Conservation (phyloP, 2,329 filamentous ascomycete genomes). For the Trichoderma sp. region DNA sequence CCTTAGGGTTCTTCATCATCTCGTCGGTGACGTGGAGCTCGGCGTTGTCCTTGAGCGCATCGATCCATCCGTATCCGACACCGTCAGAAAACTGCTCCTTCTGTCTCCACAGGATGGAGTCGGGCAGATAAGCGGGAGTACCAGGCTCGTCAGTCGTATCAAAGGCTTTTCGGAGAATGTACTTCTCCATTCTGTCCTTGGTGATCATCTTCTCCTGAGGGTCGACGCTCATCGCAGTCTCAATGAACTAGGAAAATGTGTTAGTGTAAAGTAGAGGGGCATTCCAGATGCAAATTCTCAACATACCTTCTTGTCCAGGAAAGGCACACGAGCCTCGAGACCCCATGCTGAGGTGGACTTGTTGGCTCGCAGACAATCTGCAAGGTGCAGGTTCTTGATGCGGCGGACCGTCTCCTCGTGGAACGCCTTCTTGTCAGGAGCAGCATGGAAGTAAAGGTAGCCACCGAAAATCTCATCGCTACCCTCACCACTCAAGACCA, state of each 20-base stretch:
- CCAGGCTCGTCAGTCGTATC: constrained; percentile 85
- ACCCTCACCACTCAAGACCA: constrained; percentile 96
- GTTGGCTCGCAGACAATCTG: constrained; percentile 97
- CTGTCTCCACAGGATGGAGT: constrained; percentile 94
- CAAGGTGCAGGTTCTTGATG: constrained; percentile 92
- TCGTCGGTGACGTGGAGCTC: constrained; percentile 89
- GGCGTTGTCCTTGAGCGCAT: constrained; percentile 91
- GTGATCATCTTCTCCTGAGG: constrained; percentile 95
- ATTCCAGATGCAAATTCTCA: not conserved
- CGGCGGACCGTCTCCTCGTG: constrained; percentile 92
- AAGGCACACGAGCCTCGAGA: constrained; percentile 94
- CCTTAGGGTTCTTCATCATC: constrained; percentile 97
- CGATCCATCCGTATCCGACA: constrained; percentile 98
- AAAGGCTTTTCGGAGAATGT: constrained; percentile 96
- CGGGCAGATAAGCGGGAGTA: constrained; percentile 82
- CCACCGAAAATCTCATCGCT: constrained; percentile 98
- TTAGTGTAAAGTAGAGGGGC: not conserved
- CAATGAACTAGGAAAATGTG: constrained; percentile 65
- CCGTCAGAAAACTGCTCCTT: constrained; percentile 99
- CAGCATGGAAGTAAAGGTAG: constrained; percentile 97
- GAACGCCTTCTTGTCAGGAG: constrained; percentile 87
- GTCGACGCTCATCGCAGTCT: constrained; percentile 89
- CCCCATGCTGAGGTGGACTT: constrained; percentile 99
- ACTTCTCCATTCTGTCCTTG: constrained; percentile 88
- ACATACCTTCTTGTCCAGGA: constrained; percentile 79